Percentiles rank a stretch among this genome's conserved stretches.
Conservation (phyloP, 345 rosid species). For the Eucalyptus curtisii region DNA sequence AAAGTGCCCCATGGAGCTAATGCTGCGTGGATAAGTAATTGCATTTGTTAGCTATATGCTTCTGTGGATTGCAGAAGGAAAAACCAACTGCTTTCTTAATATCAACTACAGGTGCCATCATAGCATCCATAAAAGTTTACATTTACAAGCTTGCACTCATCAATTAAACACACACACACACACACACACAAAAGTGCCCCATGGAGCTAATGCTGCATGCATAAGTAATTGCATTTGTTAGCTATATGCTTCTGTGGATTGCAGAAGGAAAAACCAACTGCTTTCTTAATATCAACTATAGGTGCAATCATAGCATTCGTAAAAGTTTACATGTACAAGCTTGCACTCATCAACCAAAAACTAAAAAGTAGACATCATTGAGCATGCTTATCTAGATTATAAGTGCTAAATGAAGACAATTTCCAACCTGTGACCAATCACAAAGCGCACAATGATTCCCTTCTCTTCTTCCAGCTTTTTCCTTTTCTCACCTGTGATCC, state of each 20-base stretch:
- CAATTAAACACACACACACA: background rate
- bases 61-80: background rate
- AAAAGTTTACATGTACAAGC: background rate
- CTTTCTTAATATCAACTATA: background rate
- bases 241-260: background rate
- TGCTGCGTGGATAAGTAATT: background rate
- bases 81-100: background rate
- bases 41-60: background rate
- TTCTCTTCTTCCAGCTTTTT: slow-evolving; percentile 89
- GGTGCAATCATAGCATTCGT: background rate
- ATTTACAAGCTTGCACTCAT: background rate
- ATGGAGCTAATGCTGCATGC: background rate
- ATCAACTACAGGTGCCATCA: background rate
- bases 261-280: background rate
- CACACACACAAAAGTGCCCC: background rate
- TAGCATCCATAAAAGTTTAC: background rate
- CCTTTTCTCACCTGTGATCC: slow-evolving; percentile 61
- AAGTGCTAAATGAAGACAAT: background rate
- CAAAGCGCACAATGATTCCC: slow-evolving; percentile 80
- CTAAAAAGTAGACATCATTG: background rate
- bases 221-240: background rate
- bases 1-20: background rate
- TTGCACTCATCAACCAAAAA: background rate
- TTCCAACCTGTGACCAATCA: slow-evolving; percentile 88
- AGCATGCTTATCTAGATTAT: background rate